Conservation (phyloP, 2,329 filamentous ascomycete species). For the Exophiala calicioides region DNA sequence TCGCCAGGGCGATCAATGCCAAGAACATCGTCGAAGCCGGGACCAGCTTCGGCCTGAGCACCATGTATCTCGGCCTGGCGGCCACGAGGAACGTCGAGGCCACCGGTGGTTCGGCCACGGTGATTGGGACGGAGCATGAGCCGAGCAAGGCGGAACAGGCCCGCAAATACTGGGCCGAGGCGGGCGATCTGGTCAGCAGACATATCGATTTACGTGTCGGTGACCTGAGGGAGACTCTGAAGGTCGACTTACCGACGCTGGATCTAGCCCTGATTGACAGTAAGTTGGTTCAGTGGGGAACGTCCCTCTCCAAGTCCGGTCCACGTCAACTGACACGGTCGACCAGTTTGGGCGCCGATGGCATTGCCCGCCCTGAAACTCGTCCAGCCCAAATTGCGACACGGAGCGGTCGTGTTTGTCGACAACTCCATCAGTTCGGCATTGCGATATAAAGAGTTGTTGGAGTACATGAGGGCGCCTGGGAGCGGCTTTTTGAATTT, state of each 20-base stretch:
- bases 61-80: slow-evolving; percentile 47
- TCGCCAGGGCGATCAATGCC: slow-evolving; percentile 37
- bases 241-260: slow-evolving; percentile 31
- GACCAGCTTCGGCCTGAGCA: slow-evolving; percentile 46
- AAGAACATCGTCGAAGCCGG: slow-evolving; percentile 43
- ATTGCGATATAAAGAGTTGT: slow-evolving; percentile 37
- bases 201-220: slow-evolving; percentile 44
- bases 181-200: slow-evolving; percentile 35
- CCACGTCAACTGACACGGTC: not conserved
- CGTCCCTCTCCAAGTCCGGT: not conserved
- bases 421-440: slow-evolving; percentile 41
- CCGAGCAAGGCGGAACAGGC: slow-evolving; percentile 37
- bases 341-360: slow-evolving; percentile 42
- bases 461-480: slow-evolving; percentile 37
- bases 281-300: slow-evolving; percentile 24
- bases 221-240: slow-evolving; percentile 44
- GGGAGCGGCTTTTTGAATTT: slow-evolving; percentile 53
- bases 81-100: slow-evolving; percentile 30
- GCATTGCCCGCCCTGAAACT: slow-evolving; percentile 42
- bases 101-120: slow-evolving; percentile 32
- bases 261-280: slow-evolving; percentile 41
- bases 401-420: slow-evolving; percentile 41
- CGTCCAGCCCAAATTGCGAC: slow-evolving; percentile 37
- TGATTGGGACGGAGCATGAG: slow-evolving; percentile 46
- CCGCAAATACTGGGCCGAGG: slow-evolving; percentile 39